These are phyloP conservation scores for Coniochaeta sp. DNA, from an alignment of 2,329 filamentous ascomycete genomes.

Conservation along the genomic window DNA sequence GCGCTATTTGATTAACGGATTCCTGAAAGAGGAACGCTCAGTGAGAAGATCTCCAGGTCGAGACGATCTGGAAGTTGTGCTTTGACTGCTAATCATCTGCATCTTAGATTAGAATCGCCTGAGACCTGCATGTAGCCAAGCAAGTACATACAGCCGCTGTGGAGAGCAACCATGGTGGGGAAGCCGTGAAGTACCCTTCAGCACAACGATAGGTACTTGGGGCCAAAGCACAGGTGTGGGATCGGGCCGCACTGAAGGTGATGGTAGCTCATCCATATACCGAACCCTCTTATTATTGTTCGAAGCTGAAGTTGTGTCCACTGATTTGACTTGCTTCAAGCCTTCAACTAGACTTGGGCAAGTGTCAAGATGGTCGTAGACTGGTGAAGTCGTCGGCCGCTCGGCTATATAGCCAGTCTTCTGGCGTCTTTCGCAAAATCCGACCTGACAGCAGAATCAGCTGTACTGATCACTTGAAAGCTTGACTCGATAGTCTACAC, in stretches of 20 bases:
- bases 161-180: background rate
- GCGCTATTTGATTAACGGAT: too few species aligned
- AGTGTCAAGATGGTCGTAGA: too few species aligned
- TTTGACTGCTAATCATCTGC: background rate
- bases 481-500: too few species aligned
- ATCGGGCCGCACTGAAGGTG: background rate
- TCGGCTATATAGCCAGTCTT: too few species aligned
- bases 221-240: background rate
- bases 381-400: too few species aligned
- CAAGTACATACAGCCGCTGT: background rate
- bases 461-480: too few species aligned
- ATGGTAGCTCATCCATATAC: background rate
- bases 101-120: conserved; percentile 1
- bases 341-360: too few species aligned
- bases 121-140: background rate
- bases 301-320: too few species aligned
- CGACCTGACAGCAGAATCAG: too few species aligned
- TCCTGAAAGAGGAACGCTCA: too few species aligned
- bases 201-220: background rate
- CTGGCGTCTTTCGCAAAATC: too few species aligned
- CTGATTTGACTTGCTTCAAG: too few species aligned
- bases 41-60: background rate
- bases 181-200: background rate
- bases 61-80: background rate
- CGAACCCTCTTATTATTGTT: background rate